These are phyloP conservation scores for Rhynchospora breviuscula DNA, from an alignment of 176 grass and related monocot genomes.

Conservation along the genomic window DNA sequence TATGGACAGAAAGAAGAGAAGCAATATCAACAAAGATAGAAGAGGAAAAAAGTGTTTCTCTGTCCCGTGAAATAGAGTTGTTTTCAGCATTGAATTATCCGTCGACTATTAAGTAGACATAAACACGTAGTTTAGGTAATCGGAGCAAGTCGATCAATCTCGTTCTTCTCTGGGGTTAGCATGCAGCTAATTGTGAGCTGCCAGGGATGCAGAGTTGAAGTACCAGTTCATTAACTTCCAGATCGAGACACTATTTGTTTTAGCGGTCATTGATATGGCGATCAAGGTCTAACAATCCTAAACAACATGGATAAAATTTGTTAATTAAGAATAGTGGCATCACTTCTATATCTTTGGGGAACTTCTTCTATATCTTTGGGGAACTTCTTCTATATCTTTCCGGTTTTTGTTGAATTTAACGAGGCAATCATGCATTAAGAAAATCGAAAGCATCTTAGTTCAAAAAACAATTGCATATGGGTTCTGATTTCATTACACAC, in stretches of 20 bases:
- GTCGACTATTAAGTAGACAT: not conserved
- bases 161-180: not conserved
- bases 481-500: too few relatives aligned
- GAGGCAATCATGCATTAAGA: too few relatives aligned
- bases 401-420: too few relatives aligned
- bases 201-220: not conserved
- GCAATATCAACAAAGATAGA: not conserved
- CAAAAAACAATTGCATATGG: too few relatives aligned
- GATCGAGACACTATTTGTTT: not conserved
- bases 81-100: not conserved
- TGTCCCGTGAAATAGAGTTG: not conserved
- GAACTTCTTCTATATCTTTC: not conserved
- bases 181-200: not conserved
- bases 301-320: not conserved
- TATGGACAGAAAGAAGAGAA: conserved; percentile 10
- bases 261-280: not conserved
- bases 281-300: not conserved
- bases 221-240: not conserved
- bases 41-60: not conserved
- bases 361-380: not conserved
- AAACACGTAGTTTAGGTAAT: not conserved
- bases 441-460: too few relatives aligned
- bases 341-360: not conserved
- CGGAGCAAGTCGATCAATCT: not conserved
- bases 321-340: not conserved